Conservation (phyloP, 176 grass and related monocot genomes). For the Oryza australiensis region DNA sequence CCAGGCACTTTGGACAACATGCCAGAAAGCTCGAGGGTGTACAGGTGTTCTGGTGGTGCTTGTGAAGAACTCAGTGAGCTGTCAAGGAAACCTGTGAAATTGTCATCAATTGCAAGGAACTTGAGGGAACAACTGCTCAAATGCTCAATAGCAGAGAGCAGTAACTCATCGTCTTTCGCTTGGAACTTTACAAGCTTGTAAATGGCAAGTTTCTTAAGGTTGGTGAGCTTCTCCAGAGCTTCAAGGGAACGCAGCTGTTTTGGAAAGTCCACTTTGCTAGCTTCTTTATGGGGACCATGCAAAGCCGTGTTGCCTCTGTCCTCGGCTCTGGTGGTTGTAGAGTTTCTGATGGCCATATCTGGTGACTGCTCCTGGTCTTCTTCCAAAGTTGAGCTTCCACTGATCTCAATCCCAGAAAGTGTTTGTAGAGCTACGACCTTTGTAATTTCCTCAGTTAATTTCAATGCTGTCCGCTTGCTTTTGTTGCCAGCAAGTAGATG, state of each 20-base stretch:
- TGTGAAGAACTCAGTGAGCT: not conserved
- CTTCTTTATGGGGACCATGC: too few species aligned
- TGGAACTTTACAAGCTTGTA: not conserved
- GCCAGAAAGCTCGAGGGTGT: conserved; percentile 13
- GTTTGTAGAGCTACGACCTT: conserved; percentile 20
- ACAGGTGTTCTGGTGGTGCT: conserved; percentile 11
- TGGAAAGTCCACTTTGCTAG: too few species aligned
- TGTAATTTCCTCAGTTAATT: not conserved
- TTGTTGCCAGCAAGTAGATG: conserved; percentile 31
- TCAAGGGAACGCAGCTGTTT: not conserved
- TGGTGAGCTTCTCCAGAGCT: conserved; percentile 16
- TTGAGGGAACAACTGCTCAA: conserved; percentile 38
- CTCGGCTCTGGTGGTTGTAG: not conserved
- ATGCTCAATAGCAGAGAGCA: conserved; percentile 36
- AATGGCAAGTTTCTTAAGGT: conserved; percentile 33
- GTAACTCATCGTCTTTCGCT: accelerated
- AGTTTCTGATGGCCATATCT: too few species aligned
- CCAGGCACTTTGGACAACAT: not conserved
- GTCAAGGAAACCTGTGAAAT: conserved; percentile 26
- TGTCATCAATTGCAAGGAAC: conserved; percentile 25
- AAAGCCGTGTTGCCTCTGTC: not conserved
- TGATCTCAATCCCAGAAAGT: conserved; percentile 21
- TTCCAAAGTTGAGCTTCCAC: not conserved
- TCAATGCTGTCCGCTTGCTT: not conserved
- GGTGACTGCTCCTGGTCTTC: too few species aligned